Conservation (phyloP, 1,139 yeast species). For the Taphrina flavorubra region DNA sequence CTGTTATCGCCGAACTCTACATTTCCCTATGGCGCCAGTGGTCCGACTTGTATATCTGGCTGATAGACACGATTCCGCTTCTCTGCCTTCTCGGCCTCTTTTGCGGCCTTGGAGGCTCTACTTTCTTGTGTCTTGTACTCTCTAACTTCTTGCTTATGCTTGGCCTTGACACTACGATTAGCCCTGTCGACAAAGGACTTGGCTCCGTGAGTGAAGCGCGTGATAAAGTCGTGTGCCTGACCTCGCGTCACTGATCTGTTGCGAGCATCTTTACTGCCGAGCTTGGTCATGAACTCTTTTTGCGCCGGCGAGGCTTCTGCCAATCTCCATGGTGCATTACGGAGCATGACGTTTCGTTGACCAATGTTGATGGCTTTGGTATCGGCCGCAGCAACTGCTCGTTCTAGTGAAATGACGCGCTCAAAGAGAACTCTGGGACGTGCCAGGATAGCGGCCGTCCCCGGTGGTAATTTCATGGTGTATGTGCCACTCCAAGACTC, state of each 20-base stretch:
- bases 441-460: slow-evolving; percentile 34
- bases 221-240: slow-evolving; percentile 42
- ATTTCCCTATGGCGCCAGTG: slow-evolving; percentile 4
- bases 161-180: slow-evolving; percentile 14
- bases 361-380: slow-evolving; percentile 44
- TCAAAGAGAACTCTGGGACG: slow-evolving; percentile 42
- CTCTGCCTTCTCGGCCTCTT: slow-evolving; percentile 18
- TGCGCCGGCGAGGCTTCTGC: slow-evolving; percentile 45
- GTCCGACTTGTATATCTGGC: slow-evolving; percentile 27
- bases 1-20: neutral
- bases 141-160: slow-evolving; percentile 16
- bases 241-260: slow-evolving; percentile 41
- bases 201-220: slow-evolving; percentile 40
- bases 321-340: slow-evolving; percentile 48
- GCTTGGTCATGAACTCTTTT: slow-evolving; percentile 39
- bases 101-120: slow-evolving; percentile 22
- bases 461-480: slow-evolving; percentile 22
- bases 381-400: slow-evolving; percentile 48
- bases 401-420: slow-evolving; percentile 42
- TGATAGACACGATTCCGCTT: slow-evolving; percentile 23
- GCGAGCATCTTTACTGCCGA: slow-evolving; percentile 14
- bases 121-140: slow-evolving; percentile 13
- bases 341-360: slow-evolving; percentile 43
- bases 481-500: slow-evolving; percentile 30
- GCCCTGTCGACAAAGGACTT: slow-evolving; percentile 33